These are phyloP conservation scores for Penicillium soppii DNA, from an alignment of 495 filamentous ascomycete species.

Conservation along the genomic window DNA sequence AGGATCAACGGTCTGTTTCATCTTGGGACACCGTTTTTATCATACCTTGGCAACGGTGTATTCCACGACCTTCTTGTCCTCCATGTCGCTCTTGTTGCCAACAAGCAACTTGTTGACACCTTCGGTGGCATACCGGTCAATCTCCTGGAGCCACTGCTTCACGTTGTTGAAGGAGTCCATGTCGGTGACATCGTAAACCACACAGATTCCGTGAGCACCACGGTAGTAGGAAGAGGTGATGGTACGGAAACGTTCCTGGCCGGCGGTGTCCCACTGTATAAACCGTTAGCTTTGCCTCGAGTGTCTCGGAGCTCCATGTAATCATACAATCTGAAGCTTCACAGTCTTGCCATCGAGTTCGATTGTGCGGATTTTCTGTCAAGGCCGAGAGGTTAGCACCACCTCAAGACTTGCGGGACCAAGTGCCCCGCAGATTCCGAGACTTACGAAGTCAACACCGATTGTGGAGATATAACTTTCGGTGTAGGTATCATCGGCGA, in stretches of 20 bases:
- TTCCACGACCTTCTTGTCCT: slow-evolving; percentile 99
- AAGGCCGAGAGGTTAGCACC: slow-evolving; percentile 25
- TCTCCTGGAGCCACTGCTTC: slow-evolving; percentile 99
- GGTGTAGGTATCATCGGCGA: slow-evolving; percentile 99
- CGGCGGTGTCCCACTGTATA: slow-evolving; percentile 93
- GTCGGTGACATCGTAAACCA: slow-evolving; percentile 99
- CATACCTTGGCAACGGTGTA: slow-evolving; percentile 99
- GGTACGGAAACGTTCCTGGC: slow-evolving; percentile 98
- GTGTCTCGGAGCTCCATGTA: not conserved
- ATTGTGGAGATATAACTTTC: slow-evolving; percentile 99
- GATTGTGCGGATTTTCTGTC: slow-evolving; percentile 98
- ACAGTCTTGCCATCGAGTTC: slow-evolving; percentile 99
- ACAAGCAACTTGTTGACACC: slow-evolving; percentile 99
- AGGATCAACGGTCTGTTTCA: slow-evolving; percentile 14
- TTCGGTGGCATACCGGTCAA: slow-evolving; percentile 97
- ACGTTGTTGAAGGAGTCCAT: slow-evolving; percentile 99
- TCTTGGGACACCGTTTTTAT: slow-evolving; percentile 19
- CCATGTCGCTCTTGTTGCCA: slow-evolving; percentile 99
- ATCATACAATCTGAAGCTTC: slow-evolving; percentile 95
- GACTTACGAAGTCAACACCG: slow-evolving; percentile 94
- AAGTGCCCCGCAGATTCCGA: slow-evolving; percentile 12
- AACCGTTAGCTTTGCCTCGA: slow-evolving; percentile 14
- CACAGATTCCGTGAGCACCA: slow-evolving; percentile 97
- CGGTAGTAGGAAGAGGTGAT: slow-evolving; percentile 99
- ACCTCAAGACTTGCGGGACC: slow-evolving; percentile 2